Base-by-base conservation (phyloP, 176 grass and related monocot species). In the Avena eriantha region DNA sequence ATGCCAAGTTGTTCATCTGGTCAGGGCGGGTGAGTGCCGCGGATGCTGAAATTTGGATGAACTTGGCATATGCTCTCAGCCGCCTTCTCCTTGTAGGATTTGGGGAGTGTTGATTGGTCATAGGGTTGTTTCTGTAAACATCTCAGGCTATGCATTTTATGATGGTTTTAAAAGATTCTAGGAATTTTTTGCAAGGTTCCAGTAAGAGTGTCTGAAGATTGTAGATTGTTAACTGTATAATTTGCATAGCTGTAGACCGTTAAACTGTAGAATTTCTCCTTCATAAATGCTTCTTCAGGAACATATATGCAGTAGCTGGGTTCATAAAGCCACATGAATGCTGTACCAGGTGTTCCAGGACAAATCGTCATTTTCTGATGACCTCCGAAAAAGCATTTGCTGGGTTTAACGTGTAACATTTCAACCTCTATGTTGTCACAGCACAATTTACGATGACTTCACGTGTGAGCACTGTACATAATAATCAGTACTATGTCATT, bases 21-120 rank as follows among this genome's bases (percentile, higher is more conserved):
- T 76, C 29, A 55, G 49, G 73, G 54, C 17, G 16, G 7, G 45
- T 47, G 45, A 47, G 45, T 9, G 71, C 22, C 6, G 13, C 21
- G 31, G 87, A 85, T 76, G 50, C 47, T 82, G 86, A 78, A 82
- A 68, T 76, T 76, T 59, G 59, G 86, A 76, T 48, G 76, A 17
- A 81, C 41, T 47, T 57, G 71, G 23, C 7, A 2, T 46, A 5
- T 66, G 64, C 65, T 79, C 14, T 73, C 46, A 3, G 76, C 19
- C 49, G 81, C 3, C 57, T 58, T 87, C 22, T 57, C 34, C 79
- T 87, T 61, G 23, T 31, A 54, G 55, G 56, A 90, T 87, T 65
- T 84, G 22, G 70, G 82, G 45, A 34, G 7, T 35, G 3, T 31
- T 66, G 36, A 47, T 79, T 36, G 31, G 56, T 64, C 67, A 31